Evolutionary conservation across 192 early-diverging fungal genomes (phyloP), one percentile per base, ranked within the genome.

Genomic region (Powellomyces hirtus): DNA sequence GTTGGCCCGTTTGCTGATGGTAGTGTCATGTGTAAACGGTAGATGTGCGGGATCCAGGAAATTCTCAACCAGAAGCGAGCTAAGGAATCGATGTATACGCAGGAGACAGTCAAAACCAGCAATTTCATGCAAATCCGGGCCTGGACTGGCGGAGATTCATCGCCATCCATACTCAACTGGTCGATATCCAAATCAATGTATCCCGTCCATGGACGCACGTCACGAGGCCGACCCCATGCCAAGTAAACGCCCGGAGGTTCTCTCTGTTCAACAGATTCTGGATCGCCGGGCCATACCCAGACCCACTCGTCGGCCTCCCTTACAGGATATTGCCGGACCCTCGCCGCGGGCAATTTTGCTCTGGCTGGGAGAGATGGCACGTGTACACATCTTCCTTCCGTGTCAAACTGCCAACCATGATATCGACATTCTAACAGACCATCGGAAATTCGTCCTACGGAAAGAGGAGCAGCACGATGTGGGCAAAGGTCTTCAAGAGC

Each of bases 361-460:
- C 75, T 75, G 2, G 64, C 64, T 5, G 77, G 73, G 24, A 73
- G 70, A 14, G 73, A 72, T n/a, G 77, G 77, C 10, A 75, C 50
- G 29, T 65, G 53, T 14, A 45, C 40, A 33, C 58, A 59, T 18
- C 14, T 29, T 0, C 77, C 77, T 1, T 68, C 59, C 14, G 73
- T 37, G 37, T 72, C 60, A 40, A 68, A 75, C n/a, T 72, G 73
- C 77, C 77, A 79, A 31, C 77, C 77, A 59, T 79, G 77, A 57
- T 79, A 79, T 27, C 67, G 60, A 36, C 77, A 79, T 40, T 79
- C 77, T 26, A 79, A 59, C 22, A 57, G 59, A 16, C 73, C 73
- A 46, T 72, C 62, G 5, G 53, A 6, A 49, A 69, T 70, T 29
- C 64, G 53, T 5, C 77, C 77, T 35, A 59, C 37, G 6, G 74